These are phyloP conservation scores for Trichoderma asperelloides DNA, from an alignment of 495 filamentous ascomycete species.

Conservation along the genomic window DNA sequence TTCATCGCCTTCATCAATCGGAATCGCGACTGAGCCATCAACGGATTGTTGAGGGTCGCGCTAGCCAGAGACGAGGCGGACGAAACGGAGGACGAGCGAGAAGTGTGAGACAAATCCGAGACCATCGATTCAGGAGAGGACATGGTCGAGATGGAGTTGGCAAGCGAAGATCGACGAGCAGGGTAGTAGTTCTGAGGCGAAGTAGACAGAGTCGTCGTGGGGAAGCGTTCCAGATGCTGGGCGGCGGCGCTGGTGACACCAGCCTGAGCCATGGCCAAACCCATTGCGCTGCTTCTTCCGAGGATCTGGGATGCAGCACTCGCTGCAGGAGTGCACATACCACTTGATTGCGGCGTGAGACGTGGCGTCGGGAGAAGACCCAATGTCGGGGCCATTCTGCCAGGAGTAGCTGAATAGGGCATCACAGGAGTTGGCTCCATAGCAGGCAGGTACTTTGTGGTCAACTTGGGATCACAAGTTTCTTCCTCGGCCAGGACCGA, in stretches of 20 bases:
- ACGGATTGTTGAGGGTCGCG: slow-evolving; percentile 58
- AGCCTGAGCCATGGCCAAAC: slow-evolving; percentile 69
- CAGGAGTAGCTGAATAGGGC: slow-evolving; percentile 37
- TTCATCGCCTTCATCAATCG: slow-evolving; percentile 59
- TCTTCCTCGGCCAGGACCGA: slow-evolving; percentile 13
- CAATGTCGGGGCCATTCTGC: slow-evolving; percentile 42
- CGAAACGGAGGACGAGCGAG: slow-evolving; percentile 66
- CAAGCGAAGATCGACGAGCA: slow-evolving; percentile 64
- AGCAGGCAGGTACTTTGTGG: slow-evolving; percentile 15
- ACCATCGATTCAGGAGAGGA: slow-evolving; percentile 91
- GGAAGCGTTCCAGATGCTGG: slow-evolving; percentile 49
- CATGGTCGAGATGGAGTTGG: slow-evolving; percentile 64
- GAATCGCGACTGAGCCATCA: slow-evolving; percentile 78
- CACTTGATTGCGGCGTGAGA: slow-evolving; percentile 66
- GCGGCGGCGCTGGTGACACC: slow-evolving; percentile 54
- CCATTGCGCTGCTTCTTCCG: slow-evolving; percentile 53
- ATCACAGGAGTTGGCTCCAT: slow-evolving; percentile 52
- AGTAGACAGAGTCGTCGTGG: slow-evolving; percentile 43
- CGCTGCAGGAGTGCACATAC: slow-evolving; percentile 84
- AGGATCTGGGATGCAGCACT: slow-evolving; percentile 54
- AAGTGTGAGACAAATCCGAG: slow-evolving; percentile 69
- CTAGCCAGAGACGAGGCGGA: slow-evolving; percentile 56
- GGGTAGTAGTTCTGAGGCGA: slow-evolving; percentile 48
- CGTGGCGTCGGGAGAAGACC: slow-evolving; percentile 69
- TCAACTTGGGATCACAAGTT: not conserved